Evolutionary conservation across 2,329 filamentous ascomycete genomes (phyloP).

Genomic region (Plenodomus biglobosus): DNA sequence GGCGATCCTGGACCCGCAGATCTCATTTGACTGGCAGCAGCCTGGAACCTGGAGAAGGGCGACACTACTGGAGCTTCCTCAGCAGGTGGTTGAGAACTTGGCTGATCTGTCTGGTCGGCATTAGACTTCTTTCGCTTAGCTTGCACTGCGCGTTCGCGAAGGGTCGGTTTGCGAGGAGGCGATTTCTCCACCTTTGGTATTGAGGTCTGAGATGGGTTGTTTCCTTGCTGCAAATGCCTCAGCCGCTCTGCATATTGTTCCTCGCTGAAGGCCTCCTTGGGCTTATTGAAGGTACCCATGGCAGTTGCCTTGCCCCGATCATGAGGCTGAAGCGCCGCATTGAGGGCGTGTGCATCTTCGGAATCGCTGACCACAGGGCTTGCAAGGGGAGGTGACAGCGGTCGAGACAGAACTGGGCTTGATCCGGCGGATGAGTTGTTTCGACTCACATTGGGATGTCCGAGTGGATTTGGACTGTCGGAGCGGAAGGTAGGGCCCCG

Average conservation of each 20-base stretch:
- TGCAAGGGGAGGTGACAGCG: too few relatives aligned
- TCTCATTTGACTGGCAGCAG: conserved; percentile 50
- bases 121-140: conserved; percentile 39
- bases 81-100: conserved; percentile 33
- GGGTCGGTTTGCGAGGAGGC: conserved; percentile 27
- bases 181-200: conserved; percentile 21
- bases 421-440: conserved; percentile 42
- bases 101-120: conserved; percentile 21
- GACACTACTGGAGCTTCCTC: conserved; percentile 35
- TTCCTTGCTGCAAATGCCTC: conserved; percentile 74
- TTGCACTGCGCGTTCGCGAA: conserved; percentile 41
- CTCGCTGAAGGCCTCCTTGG: conserved; percentile 76
- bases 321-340: conserved; percentile 67
- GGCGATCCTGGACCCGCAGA: conserved; percentile 26
- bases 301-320: conserved; percentile 83
- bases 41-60: conserved; percentile 51
- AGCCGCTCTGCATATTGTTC: conserved; percentile 81
- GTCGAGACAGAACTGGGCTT: conserved; percentile 54
- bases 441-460: conserved; percentile 37
- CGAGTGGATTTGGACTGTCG: conserved; percentile 52
- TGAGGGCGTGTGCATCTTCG: conserved; percentile 65
- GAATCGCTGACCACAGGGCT: conserved; percentile 73
- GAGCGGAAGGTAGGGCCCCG: conserved; percentile 45
- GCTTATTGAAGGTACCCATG: conserved; percentile 70
- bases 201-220: conserved; percentile 55